Conservation (phyloP, 2,329 filamentous ascomycete species). For the Fusarium circinatum region DNA sequence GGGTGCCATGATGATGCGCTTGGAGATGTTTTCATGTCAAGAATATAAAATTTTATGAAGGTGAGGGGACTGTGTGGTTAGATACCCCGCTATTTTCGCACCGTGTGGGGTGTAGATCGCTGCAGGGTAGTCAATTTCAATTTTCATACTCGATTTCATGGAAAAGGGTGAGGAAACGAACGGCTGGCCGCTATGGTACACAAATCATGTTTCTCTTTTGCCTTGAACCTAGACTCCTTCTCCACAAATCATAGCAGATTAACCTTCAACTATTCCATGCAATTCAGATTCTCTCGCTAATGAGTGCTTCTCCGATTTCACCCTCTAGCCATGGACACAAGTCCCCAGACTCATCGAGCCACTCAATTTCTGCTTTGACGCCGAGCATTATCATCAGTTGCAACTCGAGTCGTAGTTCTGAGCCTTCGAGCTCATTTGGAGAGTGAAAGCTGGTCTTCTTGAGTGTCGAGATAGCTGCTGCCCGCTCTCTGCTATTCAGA, state of each 20-base stretch:
- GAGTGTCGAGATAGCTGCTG: slow-evolving; percentile 65
- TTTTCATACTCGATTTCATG: background rate
- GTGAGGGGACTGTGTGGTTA: slow-evolving; percentile 53
- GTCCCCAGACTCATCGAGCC: slow-evolving; percentile 67
- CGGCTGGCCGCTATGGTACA: background rate
- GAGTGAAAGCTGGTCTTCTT: slow-evolving; percentile 50
- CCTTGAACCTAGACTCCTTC: too few relatives aligned
- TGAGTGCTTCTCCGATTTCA: slow-evolving; percentile 46
- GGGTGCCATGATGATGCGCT: slow-evolving; percentile 55
- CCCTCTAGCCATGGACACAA: slow-evolving; percentile 62
- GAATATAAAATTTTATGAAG: slow-evolving; percentile 47
- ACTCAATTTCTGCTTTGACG: slow-evolving; percentile 81
- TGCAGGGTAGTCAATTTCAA: slow-evolving; percentile 38
- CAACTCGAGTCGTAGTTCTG: slow-evolving; percentile 64
- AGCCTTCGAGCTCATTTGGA: slow-evolving; percentile 45
- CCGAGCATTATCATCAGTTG: slow-evolving; percentile 80
- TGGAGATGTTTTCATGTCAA: slow-evolving; percentile 25
- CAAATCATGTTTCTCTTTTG: too few relatives aligned
- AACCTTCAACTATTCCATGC: fast-evolving
- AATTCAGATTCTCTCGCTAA: background rate
- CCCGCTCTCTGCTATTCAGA: slow-evolving; percentile 67
- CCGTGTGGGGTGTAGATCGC: slow-evolving; percentile 38
- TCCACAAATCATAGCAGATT: background rate
- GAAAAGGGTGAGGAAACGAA: too few relatives aligned
- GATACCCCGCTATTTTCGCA: slow-evolving; percentile 51